These are phyloP conservation scores for Strobilomyces echinocephalus DNA, from an alignment of 768 basidiomycete genomes.

Conservation along the genomic window DNA sequence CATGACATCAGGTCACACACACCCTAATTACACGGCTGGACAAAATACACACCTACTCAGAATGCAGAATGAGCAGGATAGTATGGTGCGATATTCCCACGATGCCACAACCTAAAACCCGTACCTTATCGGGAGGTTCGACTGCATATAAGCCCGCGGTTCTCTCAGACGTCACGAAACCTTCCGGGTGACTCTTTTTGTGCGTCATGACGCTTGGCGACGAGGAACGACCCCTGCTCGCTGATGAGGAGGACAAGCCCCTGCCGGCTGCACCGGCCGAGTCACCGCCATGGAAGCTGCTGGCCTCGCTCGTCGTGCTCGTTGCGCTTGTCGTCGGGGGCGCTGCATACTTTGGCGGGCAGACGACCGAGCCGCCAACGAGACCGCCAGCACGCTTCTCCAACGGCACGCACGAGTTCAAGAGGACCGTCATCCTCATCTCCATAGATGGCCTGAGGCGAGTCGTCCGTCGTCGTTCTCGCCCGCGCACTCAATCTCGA, in stretches of 20 bases:
- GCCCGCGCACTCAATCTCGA: slow-evolving; percentile 1
- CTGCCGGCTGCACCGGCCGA: neutral
- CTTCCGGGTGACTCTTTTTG: too few relatives aligned
- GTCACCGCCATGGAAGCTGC: slow-evolving; percentile 4
- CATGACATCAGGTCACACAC: too few relatives aligned
- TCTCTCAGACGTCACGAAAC: too few relatives aligned
- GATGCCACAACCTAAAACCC: too few relatives aligned
- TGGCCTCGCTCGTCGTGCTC: slow-evolving; percentile 12
- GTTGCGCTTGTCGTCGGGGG: slow-evolving; percentile 14
- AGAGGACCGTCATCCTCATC: slow-evolving; percentile 74
- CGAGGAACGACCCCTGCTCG: slow-evolving; percentile 27
- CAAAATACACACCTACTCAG: too few relatives aligned
- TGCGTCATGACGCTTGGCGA: slow-evolving; percentile 10
- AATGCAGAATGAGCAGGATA: too few relatives aligned
- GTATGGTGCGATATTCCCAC: too few relatives aligned
- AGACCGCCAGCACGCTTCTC: slow-evolving; percentile 39
- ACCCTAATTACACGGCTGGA: too few relatives aligned
- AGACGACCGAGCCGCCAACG: neutral
- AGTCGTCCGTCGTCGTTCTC: slow-evolving; percentile 10
- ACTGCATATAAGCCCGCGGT: too few relatives aligned
- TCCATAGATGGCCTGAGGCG: slow-evolving; percentile 85
- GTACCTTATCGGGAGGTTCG: too few relatives aligned
- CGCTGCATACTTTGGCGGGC: slow-evolving; percentile 5
- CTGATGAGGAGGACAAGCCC: slow-evolving; percentile 7
- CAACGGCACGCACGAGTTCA: slow-evolving; percentile 83